Evolutionary conservation across 2,329 filamentous ascomycete genomes (phyloP).

Genomic region (Cladosporium velox): DNA sequence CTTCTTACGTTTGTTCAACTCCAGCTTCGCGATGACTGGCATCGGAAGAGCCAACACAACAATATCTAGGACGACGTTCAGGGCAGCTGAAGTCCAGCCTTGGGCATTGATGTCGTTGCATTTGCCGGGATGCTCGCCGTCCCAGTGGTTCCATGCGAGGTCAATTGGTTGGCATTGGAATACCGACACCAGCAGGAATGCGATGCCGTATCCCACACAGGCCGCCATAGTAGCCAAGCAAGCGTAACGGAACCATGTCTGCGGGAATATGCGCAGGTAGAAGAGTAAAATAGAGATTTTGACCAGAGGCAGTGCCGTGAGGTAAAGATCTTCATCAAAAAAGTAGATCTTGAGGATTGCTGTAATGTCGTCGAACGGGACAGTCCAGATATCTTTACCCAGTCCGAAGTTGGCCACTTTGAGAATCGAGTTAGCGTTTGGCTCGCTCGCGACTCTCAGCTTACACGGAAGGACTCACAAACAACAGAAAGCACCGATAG

Average conservation of each 20-base stretch:
- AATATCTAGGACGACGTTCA: constrained; percentile 28
- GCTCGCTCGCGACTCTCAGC: background rate
- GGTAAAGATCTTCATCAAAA: constrained; percentile 23
- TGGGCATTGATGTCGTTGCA: constrained; percentile 25
- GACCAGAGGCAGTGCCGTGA: constrained; percentile 30
- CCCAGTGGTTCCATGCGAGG: constrained; percentile 24
- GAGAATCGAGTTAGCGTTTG: background rate
- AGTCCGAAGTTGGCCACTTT: constrained; percentile 27
- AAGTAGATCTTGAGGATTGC: constrained; percentile 22
- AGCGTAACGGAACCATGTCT: constrained; percentile 33
- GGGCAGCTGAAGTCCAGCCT: constrained; percentile 22
- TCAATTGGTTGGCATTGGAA: constrained; percentile 22
- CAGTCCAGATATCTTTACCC: constrained; percentile 29
- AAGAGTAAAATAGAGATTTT: constrained; percentile 39
- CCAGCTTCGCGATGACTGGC: constrained; percentile 21
- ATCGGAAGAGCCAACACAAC: constrained; percentile 28
- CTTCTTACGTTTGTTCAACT: constrained; percentile 24
- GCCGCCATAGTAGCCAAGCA: constrained; percentile 30
- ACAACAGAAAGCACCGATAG: constrained; percentile 18
- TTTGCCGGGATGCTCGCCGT: constrained; percentile 17
- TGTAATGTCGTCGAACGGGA: constrained; percentile 26
- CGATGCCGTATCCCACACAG: constrained; percentile 19
- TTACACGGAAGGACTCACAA: background rate
- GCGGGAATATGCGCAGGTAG: constrained; percentile 40
- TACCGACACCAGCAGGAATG: constrained; percentile 22